phyloP scores from a whole-genome alignment of 75 land plant species.

The Isoetes taiwanensis region DNA sequence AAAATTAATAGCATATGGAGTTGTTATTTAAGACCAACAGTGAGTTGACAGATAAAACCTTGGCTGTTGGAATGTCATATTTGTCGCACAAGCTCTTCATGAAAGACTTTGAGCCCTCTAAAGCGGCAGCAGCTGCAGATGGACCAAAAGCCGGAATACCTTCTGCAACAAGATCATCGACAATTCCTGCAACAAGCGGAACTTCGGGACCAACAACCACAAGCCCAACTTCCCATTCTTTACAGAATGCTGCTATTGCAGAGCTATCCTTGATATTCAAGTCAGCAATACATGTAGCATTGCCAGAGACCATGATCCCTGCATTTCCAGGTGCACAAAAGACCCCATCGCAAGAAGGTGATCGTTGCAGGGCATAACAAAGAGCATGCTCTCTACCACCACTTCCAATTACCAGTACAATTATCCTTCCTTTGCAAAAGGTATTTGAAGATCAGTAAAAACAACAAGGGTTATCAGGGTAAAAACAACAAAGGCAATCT shows the following conservation, averaged over 20 bases:
- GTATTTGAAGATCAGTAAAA: too few species aligned
- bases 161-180: conserved; percentile 55
- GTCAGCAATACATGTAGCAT: conserved; percentile 68
- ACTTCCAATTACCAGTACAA: conserved; percentile 72
- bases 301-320: conserved; percentile 70
- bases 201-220: conserved; percentile 95
- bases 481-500: too few species aligned
- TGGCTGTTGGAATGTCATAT: conserved; percentile 88
- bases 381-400: conserved; percentile 96
- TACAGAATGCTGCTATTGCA: conserved; percentile 67
- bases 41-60: conserved; percentile 28
- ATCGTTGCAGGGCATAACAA: conserved; percentile 66
- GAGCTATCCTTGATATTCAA: conserved; percentile 43
- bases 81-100: conserved; percentile 90
- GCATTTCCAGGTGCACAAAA: conserved; percentile 98
- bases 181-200: conserved; percentile 84
- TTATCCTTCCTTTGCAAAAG: conserved; percentile 40
- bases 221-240: conserved; percentile 47
- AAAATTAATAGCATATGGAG: background rate
- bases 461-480: too few species aligned
- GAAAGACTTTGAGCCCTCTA: conserved; percentile 91
- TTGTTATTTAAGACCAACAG: background rate
- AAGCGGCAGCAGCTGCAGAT: conserved; percentile 81
- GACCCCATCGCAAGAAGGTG: conserved; percentile 69
- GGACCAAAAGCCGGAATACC: conserved; percentile 91